These are phyloP conservation scores for Austroboletus eburneus DNA, from an alignment of 768 basidiomycete genomes.

Conservation along the genomic window DNA sequence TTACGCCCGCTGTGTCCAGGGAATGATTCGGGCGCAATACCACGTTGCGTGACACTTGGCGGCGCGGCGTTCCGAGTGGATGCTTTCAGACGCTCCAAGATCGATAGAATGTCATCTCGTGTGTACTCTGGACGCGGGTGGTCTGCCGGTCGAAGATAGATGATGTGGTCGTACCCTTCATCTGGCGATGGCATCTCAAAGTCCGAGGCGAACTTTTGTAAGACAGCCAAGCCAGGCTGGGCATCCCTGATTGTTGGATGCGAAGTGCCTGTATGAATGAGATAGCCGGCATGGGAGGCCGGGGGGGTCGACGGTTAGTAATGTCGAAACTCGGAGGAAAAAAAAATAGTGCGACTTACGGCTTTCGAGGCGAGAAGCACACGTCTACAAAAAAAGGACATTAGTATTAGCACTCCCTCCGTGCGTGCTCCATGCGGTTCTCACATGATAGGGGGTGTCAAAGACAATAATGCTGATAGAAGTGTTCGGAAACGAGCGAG, in stretches of 20 bases:
- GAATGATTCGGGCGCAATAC: not conserved
- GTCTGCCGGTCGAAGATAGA: conserved; percentile 34
- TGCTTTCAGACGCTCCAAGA: conserved; percentile 46
- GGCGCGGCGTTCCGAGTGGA: conserved; percentile 21
- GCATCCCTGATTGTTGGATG: conserved; percentile 74
- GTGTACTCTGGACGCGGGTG: conserved; percentile 45
- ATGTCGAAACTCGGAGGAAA: conserved; percentile 1
- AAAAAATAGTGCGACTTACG: conserved; percentile 41
- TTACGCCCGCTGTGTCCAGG: conserved; percentile 6
- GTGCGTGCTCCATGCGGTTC: no score
- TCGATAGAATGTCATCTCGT: conserved; percentile 44
- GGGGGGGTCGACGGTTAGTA: conserved; percentile 1
- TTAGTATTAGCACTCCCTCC: conserved; percentile 11
- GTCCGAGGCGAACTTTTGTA: conserved; percentile 61
- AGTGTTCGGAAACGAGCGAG: conserved; percentile 58
- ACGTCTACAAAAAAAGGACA: conserved; percentile 41
- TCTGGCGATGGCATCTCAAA: conserved; percentile 49
- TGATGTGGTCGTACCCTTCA: conserved; percentile 67
- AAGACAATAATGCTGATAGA: conserved; percentile 73
- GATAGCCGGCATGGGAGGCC: conserved; percentile 7
- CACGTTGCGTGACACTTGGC: conserved; percentile 4
- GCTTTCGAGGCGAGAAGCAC: conserved; percentile 53
- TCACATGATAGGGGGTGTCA: conserved; percentile 71
- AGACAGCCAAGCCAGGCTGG: conserved; percentile 54
- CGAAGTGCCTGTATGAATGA: conserved; percentile 46